phyloP scores from a whole-genome alignment of 176 grass and related monocot genomes.

The Zea luxurians region DNA sequence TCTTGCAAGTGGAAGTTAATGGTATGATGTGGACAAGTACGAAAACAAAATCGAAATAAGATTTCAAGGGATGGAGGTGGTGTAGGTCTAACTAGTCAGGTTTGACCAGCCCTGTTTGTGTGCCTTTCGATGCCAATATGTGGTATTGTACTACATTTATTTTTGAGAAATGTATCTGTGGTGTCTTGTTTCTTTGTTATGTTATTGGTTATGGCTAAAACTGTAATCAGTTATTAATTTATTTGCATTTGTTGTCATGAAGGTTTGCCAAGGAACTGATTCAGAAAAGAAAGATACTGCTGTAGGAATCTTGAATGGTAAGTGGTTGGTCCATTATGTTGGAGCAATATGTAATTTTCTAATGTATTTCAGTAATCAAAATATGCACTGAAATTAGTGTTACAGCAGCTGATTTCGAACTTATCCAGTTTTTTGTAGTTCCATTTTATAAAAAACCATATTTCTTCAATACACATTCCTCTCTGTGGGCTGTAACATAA shows the following conservation, averaged over 20 bases:
- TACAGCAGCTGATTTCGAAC: background rate
- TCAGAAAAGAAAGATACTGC: constrained; percentile 22
- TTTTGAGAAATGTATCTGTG: background rate
- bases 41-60: background rate
- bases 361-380: background rate
- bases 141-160: background rate
- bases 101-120: background rate
- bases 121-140: background rate
- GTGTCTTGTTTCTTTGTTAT: constrained; percentile 15
- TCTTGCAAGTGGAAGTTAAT: constrained; percentile 11
- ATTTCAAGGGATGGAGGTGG: background rate
- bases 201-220: background rate
- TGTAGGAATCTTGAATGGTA: constrained; percentile 48
- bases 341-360: background rate
- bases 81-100: background rate
- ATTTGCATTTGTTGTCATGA: constrained; percentile 25
- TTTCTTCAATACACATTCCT: background rate
- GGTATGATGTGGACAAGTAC: background rate
- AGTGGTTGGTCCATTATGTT: constrained; percentile 6
- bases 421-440: constrained; percentile 17
- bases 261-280: constrained; percentile 41
- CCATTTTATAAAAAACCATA: background rate
- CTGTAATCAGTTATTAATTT: constrained; percentile 5
- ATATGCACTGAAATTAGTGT: background rate
- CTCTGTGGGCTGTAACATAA: background rate